phyloP scores from a whole-genome alignment of 2,329 filamentous ascomycete genomes.

The Tolypocladium cylindrosporum region DNA sequence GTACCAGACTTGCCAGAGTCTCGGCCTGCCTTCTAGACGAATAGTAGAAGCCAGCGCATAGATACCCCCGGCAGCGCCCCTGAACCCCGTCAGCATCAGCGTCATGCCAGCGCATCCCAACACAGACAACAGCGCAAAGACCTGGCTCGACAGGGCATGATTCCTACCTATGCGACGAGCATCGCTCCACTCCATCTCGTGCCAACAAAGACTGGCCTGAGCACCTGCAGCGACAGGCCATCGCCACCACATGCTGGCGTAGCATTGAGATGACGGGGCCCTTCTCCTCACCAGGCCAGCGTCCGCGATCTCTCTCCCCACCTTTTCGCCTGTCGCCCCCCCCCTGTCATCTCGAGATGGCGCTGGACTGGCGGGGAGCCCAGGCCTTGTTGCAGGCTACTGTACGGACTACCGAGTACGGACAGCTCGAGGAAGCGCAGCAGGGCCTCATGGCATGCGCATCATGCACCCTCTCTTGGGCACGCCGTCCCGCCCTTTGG shows the following conservation, averaged over 20 bases:
- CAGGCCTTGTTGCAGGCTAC: background rate
- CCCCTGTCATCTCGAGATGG: background rate
- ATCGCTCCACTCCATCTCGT: background rate
- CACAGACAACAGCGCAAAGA: background rate
- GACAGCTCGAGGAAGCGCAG: background rate
- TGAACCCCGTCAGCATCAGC: background rate
- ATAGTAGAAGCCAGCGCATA: too few relatives aligned
- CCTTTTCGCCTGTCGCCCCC: background rate
- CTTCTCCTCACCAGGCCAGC: too few relatives aligned
- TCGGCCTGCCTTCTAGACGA: too few relatives aligned
- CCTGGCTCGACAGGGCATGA: background rate
- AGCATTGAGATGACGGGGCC: background rate
- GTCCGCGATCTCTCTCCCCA: background rate
- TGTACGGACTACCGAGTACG: background rate
- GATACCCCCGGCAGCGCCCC: too few relatives aligned
- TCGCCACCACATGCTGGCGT: background rate
- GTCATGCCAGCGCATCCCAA: background rate
- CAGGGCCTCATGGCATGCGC: background rate
- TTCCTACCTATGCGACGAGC: background rate
- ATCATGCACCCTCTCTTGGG: background rate
- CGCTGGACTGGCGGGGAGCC: background rate
- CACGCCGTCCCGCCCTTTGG: background rate
- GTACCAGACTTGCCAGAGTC: too few relatives aligned
- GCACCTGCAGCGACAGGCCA: background rate
- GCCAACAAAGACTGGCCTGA: background rate